Evolutionary conservation across 352 stramenopile species (phyloP), one percentile per base, ranked within the genome.

Genomic region (Pythium sukuiense): DNA sequence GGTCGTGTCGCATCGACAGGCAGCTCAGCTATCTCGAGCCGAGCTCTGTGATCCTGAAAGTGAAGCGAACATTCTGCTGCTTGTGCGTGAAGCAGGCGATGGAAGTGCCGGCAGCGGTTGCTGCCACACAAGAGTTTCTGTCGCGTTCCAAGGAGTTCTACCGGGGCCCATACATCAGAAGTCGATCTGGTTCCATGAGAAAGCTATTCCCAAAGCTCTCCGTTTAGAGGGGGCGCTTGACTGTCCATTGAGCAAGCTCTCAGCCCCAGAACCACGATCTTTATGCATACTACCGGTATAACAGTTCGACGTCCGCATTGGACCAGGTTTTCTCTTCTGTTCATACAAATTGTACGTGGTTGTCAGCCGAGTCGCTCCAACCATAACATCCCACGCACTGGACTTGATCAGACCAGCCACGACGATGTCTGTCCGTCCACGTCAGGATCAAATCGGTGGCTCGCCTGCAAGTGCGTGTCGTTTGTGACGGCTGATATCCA

Each of bases 81-180:
- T 60, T 59, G 27, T 66, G 60, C 12, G 30, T 66, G 2, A 13
- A 56, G 20, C 59, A 65, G 18, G 59, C 59, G n/a, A 58, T 27
- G 32, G 35, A 30, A 14, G 8, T 52, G 32, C 48, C 59, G 29
- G 58, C 59, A 13, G 13, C 20, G n/a, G 16, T 30, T 20, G 59
- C 50, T 1, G 59, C 59, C 6, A 43, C 46, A 6, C 48, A 49
- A 12, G 59, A 65, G 50, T 65, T 52, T 24, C 11, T 50, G 16
- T 33, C 11, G 1, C 5, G 13, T 11, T 24, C 58, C 20, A 11
- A 33, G 3, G 20, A 16, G 24, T 65, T 53, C 24, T 65, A 65
- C 59, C 20, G 37, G 20, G 27, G 5, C 20, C 59, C 48, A 3
- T 13, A 26, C 55, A 12, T 1, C 26, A 12, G 26, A 24, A 4